phyloP scores from a whole-genome alignment of 495 filamentous ascomycete genomes.

The Xylaria bambusicola region DNA sequence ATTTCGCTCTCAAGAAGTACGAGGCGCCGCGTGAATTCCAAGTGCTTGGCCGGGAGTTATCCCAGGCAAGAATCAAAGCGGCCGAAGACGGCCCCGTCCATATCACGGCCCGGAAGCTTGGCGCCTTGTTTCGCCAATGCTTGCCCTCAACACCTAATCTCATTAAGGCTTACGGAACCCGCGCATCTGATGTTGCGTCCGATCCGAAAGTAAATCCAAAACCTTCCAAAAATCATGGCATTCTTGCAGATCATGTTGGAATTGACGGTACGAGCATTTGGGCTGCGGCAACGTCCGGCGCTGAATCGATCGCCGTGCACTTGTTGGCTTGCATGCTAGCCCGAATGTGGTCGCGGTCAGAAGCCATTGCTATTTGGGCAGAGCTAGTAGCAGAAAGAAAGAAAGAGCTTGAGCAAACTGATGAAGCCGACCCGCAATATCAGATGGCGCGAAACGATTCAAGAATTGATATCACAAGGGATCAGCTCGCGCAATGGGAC shows the following conservation, averaged over 20 bases:
- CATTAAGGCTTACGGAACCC: constrained; percentile 35
- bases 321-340: constrained; percentile 46
- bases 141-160: constrained; percentile 35
- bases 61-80: constrained; percentile 17
- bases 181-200: constrained; percentile 35
- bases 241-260: constrained; percentile 22
- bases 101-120: constrained; percentile 32
- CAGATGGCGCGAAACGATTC: constrained; percentile 5
- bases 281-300: constrained; percentile 43
- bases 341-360: constrained; percentile 30
- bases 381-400: constrained; percentile 27
- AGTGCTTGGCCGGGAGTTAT: constrained; percentile 25
- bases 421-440: constrained; percentile 2
- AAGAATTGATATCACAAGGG: constrained; percentile 28
- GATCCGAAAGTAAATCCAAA: constrained; percentile 22
- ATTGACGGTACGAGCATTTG: constrained; percentile 37
- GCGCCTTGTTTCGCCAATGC: constrained; percentile 30
- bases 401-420: constrained; percentile 12
- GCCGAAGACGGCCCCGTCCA: constrained; percentile 33
- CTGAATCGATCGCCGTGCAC: constrained; percentile 32
- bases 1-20: constrained; percentile 37
- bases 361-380: constrained; percentile 42
- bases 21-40: constrained; percentile 37
- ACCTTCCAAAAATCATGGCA: constrained; percentile 6
- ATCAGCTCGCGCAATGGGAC: constrained; percentile 39